Conservation (phyloP, 106 monocot genomes). For the Acorus gramineus region DNA sequence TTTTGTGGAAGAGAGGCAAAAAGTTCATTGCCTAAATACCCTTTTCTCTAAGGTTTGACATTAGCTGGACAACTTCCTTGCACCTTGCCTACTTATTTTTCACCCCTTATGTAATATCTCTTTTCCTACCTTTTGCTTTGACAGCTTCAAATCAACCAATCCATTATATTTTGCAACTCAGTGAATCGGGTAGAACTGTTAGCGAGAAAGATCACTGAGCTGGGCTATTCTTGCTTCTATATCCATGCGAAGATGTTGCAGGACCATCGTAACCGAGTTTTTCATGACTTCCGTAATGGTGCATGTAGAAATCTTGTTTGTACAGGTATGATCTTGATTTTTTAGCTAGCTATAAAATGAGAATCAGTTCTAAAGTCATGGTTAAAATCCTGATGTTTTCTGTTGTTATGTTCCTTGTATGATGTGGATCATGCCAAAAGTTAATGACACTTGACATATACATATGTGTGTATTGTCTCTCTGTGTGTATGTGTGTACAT, state of each 20-base stretch:
- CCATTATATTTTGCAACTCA: slow-evolving; percentile 97
- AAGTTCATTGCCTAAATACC: slow-evolving; percentile 95
- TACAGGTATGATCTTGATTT: slow-evolving; percentile 40
- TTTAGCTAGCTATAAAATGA: neutral
- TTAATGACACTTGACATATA: too few species aligned
- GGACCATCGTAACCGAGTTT: slow-evolving; percentile 93
- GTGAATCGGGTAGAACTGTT: slow-evolving; percentile 91
- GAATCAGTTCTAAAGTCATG: neutral
- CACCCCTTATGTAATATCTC: too few species aligned
- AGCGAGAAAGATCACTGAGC: slow-evolving; percentile 95
- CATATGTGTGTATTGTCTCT: too few species aligned
- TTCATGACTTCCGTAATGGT: slow-evolving; percentile 98
- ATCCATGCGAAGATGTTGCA: slow-evolving; percentile 96
- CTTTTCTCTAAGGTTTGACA: slow-evolving; percentile 90
- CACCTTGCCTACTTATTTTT: too few species aligned
- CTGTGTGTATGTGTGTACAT: too few species aligned
- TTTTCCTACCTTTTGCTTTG: slow-evolving; percentile 1
- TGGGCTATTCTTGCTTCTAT: slow-evolving; percentile 96
- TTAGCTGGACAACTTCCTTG: too few species aligned
- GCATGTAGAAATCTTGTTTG: slow-evolving; percentile 98
- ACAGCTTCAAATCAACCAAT: slow-evolving; percentile 89
- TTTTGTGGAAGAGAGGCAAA: slow-evolving; percentile 97
- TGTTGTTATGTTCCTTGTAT: too few species aligned
- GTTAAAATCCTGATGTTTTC: too few species aligned
- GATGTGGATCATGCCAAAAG: too few species aligned